Evolutionary conservation across 805 yeast species (phyloP).

Genomic region (Jamesozyma rosinii): DNA sequence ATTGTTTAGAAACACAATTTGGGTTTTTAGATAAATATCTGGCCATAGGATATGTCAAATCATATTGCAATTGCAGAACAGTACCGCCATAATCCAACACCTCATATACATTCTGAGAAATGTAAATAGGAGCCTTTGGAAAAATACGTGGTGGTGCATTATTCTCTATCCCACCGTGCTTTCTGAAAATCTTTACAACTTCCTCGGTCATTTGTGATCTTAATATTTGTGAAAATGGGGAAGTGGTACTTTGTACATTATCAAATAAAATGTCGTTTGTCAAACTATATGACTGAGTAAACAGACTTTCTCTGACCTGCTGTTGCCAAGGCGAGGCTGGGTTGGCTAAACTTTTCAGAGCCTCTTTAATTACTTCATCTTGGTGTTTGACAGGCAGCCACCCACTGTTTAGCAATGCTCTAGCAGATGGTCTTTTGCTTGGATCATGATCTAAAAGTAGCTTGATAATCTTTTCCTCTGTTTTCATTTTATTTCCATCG

Average conservation of each 20-base stretch:
- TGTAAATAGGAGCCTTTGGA: constrained; percentile 69
- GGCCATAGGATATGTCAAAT: constrained; percentile 83
- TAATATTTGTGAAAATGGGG: constrained; percentile 44
- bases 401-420: constrained; percentile 67
- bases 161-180: constrained; percentile 83
- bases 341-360: constrained; percentile 72
- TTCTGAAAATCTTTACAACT: constrained; percentile 53
- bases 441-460: constrained; percentile 74
- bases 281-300: constrained; percentile 73
- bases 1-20: constrained; percentile 43
- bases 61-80: constrained; percentile 82
- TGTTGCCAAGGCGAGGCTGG: constrained; percentile 92
- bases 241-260: constrained; percentile 26
- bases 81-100: constrained; percentile 80
- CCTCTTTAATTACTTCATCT: constrained; percentile 83
- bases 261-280: constrained; percentile 84
- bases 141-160: constrained; percentile 56
- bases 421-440: constrained; percentile 67
- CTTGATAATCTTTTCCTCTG: constrained; percentile 60
- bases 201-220: constrained; percentile 52
- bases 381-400: constrained; percentile 81
- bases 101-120: constrained; percentile 62
- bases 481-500: constrained; percentile 37
- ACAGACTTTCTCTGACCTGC: constrained; percentile 79
- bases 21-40: constrained; percentile 63